phyloP scores from a whole-genome alignment of 768 basidiomycete species.

The Suillus hirtellus region DNA sequence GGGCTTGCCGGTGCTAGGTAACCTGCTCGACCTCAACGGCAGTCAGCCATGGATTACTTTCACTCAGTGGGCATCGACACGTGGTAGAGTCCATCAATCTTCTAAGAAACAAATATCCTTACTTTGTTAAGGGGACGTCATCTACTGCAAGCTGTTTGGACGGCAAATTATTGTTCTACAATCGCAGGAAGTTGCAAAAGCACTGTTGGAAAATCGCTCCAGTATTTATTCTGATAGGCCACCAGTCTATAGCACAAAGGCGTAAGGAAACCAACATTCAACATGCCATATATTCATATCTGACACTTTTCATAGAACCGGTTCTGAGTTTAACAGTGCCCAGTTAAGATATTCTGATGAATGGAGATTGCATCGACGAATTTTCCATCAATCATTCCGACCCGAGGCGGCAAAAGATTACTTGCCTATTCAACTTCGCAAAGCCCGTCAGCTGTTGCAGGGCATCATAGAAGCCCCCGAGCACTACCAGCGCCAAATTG shows the following conservation, averaged over 20 bases:
- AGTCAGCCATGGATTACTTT: constrained; percentile 35
- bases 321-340: constrained; percentile 33
- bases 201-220: constrained; percentile 38
- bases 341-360: constrained; percentile 30
- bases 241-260: constrained; percentile 26
- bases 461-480: constrained; percentile 26
- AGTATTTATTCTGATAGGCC: constrained; percentile 41
- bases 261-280: constrained; percentile 18
- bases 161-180: constrained; percentile 36
- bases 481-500: constrained; percentile 29
- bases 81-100: constrained; percentile 21
- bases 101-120: not conserved
- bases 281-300: not conserved
- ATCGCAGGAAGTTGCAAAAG: constrained; percentile 31
- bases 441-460: constrained; percentile 27
- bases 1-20: constrained; percentile 33
- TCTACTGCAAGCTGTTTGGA: constrained; percentile 34
- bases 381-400: constrained; percentile 35
- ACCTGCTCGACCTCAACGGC: constrained; percentile 25
- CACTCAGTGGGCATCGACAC: constrained; percentile 29
- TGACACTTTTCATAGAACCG: constrained; percentile 22
- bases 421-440: constrained; percentile 29
- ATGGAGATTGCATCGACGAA: constrained; percentile 34
- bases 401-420: constrained; percentile 27
- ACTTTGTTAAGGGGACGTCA: constrained; percentile 29